Conservation (phyloP, 208 protist genomes). For the Kentomonas sorsogonicus region DNA sequence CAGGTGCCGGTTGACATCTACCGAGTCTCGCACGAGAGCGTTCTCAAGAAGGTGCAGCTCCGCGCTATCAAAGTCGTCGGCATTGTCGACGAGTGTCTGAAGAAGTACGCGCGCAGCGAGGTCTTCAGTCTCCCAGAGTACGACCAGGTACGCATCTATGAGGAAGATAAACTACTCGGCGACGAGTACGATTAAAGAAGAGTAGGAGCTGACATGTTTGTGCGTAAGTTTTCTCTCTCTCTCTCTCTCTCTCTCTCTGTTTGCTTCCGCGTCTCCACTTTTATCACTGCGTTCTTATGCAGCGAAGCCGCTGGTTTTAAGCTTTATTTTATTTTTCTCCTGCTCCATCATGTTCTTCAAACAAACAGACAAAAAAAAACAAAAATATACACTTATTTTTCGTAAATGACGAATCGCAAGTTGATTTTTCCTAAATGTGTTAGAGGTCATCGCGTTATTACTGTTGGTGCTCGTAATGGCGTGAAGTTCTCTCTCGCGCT, state of each 20-base stretch:
- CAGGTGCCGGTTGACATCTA: constrained; percentile 34
- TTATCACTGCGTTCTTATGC: neutral
- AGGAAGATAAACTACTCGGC: constrained; percentile 41
- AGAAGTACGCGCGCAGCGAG: constrained; percentile 25
- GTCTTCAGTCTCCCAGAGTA: constrained; percentile 71
- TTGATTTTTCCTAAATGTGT: neutral
- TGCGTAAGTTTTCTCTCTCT: neutral
- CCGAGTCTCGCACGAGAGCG: constrained; percentile 33
- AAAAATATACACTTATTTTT: neutral
- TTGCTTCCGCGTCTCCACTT: neutral
- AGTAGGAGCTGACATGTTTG: neutral
- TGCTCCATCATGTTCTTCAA: neutral
- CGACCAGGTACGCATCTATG: constrained; percentile 46
- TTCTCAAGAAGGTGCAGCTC: constrained; percentile 42
- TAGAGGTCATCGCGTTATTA: too few relatives aligned
- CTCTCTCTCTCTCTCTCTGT: neutral
- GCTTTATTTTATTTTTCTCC: neutral
- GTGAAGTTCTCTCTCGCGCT: too few relatives aligned
- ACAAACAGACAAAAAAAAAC: neutral
- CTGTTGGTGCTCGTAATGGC: too few relatives aligned
- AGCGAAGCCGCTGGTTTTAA: neutral
- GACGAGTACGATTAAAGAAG: constrained; percentile 16
- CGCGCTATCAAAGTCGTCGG: constrained; percentile 62
- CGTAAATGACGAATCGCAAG: neutral
- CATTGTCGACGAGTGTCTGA: constrained; percentile 46